Percentiles rank a stretch among this genome's conserved stretches.
Evolutionary conservation across 78 protist species (phyloP).

Genomic region (Bodo saltans): DNA sequence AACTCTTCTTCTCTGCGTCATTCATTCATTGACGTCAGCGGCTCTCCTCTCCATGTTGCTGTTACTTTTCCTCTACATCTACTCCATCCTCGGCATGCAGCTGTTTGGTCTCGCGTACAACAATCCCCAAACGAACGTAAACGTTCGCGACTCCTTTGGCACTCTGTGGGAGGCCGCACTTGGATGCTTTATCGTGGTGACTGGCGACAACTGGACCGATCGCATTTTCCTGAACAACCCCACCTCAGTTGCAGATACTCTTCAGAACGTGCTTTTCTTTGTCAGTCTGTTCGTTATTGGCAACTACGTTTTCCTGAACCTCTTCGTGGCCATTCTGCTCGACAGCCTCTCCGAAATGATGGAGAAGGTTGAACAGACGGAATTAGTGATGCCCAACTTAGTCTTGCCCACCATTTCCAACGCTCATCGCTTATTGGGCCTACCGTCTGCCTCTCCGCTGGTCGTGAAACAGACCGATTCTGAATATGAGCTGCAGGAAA

Average conservation of each 20-base stretch:
- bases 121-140: background rate
- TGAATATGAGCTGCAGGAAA: too few relatives aligned
- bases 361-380: background rate
- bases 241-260: too few relatives aligned
- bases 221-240: background rate
- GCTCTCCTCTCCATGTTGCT: background rate
- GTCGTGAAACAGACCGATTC: too few relatives aligned
- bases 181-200: background rate
- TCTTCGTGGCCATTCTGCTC: constrained; percentile 52
- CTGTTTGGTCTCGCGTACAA: background rate
- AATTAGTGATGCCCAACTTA: too few relatives aligned
- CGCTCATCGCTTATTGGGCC: too few relatives aligned
- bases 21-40: background rate
- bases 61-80: constrained; percentile 14
- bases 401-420: too few relatives aligned
- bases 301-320: constrained; percentile 55
- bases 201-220: constrained; percentile 36
- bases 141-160: constrained; percentile 15
- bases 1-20: background rate
- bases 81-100: constrained; percentile 27
- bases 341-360: background rate
- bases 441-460: too few relatives aligned
- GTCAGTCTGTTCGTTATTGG: constrained; percentile 26
- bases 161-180: background rate
- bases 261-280: constrained; percentile 22